phyloP scores from a whole-genome alignment of 768 basidiomycete genomes.

The Boletus subparvulus region DNA sequence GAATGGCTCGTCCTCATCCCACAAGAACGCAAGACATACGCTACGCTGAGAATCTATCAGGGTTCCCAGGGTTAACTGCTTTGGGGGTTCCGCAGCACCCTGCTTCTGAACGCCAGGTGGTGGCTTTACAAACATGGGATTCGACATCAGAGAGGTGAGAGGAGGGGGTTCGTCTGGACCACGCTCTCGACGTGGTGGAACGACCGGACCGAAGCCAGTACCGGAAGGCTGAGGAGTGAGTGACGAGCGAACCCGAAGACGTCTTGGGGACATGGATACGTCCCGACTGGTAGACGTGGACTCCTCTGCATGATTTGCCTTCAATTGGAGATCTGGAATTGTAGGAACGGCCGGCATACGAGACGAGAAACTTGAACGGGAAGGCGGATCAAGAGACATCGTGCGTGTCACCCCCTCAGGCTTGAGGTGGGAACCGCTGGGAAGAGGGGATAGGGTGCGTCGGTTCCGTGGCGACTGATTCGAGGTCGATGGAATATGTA shows the following conservation, averaged over 20 bases:
- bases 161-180: conserved; percentile 72
- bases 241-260: conserved; percentile 58
- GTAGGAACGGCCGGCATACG: conserved; percentile 31
- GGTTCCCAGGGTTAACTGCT: conserved; percentile 54
- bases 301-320: conserved; percentile 18
- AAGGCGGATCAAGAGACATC: conserved; percentile 72
- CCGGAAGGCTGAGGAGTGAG: conserved; percentile 66
- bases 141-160: conserved; percentile 55
- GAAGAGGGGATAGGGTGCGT: conserved; percentile 44
- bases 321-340: conserved; percentile 34
- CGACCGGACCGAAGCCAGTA: conserved; percentile 41
- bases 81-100: conserved; percentile 21
- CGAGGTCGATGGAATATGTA: conserved; percentile 32
- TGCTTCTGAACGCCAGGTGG: conserved; percentile 39
- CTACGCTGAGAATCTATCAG: conserved; percentile 54
- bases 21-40: conserved; percentile 39
- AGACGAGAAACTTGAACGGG: conserved; percentile 22
- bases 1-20: neutral
- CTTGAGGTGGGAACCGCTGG: conserved; percentile 34
- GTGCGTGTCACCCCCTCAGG: conserved; percentile 48
- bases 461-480: conserved; percentile 36
- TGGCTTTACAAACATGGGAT: conserved; percentile 69
- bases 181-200: conserved; percentile 41
- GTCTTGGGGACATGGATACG: conserved; percentile 48
- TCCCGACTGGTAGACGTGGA: conserved; percentile 33